Base-by-base conservation (phyloP, 1,284 basidiomycete species). In the Schizophyllum amplum region DNA sequence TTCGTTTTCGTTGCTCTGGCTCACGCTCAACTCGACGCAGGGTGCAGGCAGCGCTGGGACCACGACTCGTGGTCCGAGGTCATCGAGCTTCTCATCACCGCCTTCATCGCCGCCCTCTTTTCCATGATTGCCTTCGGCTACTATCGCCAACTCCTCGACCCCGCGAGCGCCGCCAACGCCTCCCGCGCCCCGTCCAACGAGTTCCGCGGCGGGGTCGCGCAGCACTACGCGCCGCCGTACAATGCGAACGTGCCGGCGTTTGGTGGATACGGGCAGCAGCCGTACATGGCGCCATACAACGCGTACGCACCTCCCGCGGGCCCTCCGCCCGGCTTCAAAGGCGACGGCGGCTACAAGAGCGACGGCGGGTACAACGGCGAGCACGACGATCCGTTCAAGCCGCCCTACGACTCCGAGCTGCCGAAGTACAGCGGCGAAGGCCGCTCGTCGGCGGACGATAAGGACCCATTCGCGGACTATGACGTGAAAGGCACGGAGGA, bases 121-220 rank as follows among this genome's bases (percentile, higher is more conserved):
- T 75, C 80, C 42, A 63, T 78, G 53, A 68, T 87, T 61, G 79
- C 82, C 1, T 84, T 85, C 65, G 74, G 76, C 7, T 92, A 84
- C 72, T 84, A 86, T 67, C 81, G 83, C 23, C 90, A 92, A 71
- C 66, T 82, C 7, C 75, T 81, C 25, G 86, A 92, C 67, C 87
- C 89, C 0, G 62, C 70, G 0, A 75, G 73, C 64, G 62, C 70
- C 4, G 71, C 68, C 52, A 66, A 66, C 56, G 51, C 55, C 23
- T 42, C 51, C 33, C 65, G 60, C 56, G 63, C 63, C 50, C 65
- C 64, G 7, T 59, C 60, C 7, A 57, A 59, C 54, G 60, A 60
- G 55, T 51, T 59, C 33, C 55, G 62, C 21, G 17, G 33, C 17
- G 33, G 53, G 70, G 48, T 25, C 63, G 71, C 74, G 4, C 59